Evolutionary conservation across 768 basidiomycete species (phyloP), one percentile per base, ranked within the genome.

Genomic region (Rhodotorula toruloides): DNA sequence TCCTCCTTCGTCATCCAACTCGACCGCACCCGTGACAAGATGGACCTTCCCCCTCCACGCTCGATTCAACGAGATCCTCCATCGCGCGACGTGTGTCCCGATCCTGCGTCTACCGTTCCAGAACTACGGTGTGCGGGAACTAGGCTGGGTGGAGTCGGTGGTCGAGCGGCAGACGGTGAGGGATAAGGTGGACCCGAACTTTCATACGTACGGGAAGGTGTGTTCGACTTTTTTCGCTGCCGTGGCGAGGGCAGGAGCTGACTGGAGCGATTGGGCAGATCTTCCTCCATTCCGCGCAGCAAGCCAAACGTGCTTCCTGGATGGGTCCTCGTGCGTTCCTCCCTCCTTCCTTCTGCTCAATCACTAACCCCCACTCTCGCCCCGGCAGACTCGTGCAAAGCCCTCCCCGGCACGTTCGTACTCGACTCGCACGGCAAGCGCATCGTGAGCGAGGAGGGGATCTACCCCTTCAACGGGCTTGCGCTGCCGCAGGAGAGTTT

Each of bases 151-250:
- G 11, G 58, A 63, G 27, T 36, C 53, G 29, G 58, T 68, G 8
- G 61, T 54, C 16, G 62, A 60, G n/a, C 44, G 43, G n/a, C 54
- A 63, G 40, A 68, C 62, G 16, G 54, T 64, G 4, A 5, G 62
- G 17, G 67, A 68, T 6, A 11, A 42, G 16, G 34, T 61, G 11
- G 29, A 1, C 22, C 62, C 62, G 1, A 34, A 34, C 36, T 61
- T 34, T n/a, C 67, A 63, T 31, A 60, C 67, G 6, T 64, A 63
- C 31, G 66, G 66, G 6, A 60, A 68, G 44, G 62, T 68, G 48
- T 29, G 61, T 16, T 22, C 22, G 3, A 12, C 14, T 40, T 4
- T 21, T n/a, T n/a, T n/a, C n/a, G n/a, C n/a, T n/a, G n/a, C n/a
- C n/a, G n/a, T n/a, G n/a, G n/a, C n/a, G n/a, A n/a, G 27, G 4